A percentile compares a stretch with the other conserved stretches of the same genome.
These are phyloP conservation scores for Trichophyton simii DNA, from an alignment of 2,329 filamentous ascomycete species.

Conservation along the genomic window DNA sequence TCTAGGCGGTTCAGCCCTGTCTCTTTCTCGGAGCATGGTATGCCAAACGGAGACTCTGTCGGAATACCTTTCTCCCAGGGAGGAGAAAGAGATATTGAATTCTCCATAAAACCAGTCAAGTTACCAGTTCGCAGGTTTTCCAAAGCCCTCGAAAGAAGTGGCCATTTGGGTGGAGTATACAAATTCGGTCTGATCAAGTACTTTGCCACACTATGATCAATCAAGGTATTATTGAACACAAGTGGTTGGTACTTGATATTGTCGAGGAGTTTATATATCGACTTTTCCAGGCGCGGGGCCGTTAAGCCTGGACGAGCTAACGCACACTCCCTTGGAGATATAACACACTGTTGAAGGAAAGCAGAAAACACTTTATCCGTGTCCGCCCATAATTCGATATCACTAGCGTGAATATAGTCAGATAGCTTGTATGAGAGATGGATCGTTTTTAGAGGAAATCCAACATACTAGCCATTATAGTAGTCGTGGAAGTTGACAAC, in stretches of 20 bases:
- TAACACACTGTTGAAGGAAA: constrained; percentile 19
- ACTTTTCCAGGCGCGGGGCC: constrained; percentile 32
- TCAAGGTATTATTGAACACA: not conserved
- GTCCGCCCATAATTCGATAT: constrained; percentile 17
- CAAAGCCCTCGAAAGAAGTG: not conserved
- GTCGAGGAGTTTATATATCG: constrained; percentile 13
- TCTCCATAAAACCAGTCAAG: not conserved
- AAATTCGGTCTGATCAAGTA: not conserved
- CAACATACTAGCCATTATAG: constrained; percentile 11
- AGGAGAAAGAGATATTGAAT: not conserved
- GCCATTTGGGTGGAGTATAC: constrained; percentile 2
- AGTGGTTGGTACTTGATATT: constrained; percentile 7
- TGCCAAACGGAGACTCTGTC: constrained; percentile 1
- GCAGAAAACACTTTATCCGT: constrained; percentile 18
- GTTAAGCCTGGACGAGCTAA: constrained; percentile 21
- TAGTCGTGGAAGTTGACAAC: constrained; percentile 19
- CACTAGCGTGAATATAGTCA: constrained; percentile 11
- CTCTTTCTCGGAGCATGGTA: constrained; percentile 8
- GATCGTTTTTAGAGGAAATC: not conserved
- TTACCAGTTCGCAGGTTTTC: not conserved
- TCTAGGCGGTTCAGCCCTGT: not conserved
- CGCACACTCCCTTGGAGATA: constrained; percentile 25
- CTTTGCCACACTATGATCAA: constrained; percentile 7
- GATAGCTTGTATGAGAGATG: not conserved
- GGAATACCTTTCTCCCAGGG: not conserved